Base-by-base conservation (phyloP, 306 rosid genomes). In the Luffa aegyptiaca region DNA sequence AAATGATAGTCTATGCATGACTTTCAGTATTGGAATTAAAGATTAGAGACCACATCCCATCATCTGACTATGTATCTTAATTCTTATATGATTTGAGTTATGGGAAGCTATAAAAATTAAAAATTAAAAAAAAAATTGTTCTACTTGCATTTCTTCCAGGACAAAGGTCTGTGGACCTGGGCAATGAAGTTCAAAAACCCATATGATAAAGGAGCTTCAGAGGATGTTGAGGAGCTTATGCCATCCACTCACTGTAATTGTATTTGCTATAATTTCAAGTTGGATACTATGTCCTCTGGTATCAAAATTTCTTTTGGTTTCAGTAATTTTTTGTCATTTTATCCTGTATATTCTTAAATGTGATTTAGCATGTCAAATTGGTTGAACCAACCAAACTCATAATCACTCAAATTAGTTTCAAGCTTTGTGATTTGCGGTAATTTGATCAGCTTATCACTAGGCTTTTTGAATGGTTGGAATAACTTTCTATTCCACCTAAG, bases 171-270 rank as follows among this genome's bases (percentile, higher is more conserved):
- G 4, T 37, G 39, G 39, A 37, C 39, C 39, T 2, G 4, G 3
- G 4, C 3, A 37, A 2, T 37, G 39, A 37, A 69, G 82, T 87
- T 85, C 66, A 26, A 26, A 26, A 26, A 31, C 39, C 39, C 88
- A 18, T 85, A 87, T 35, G 80, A 85, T 66, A 83, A 68, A 76
- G 84, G 85, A 69, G 63, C 81, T 62, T 20, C 79, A 31, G 80
- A 79, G 51, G 85, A 85, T 81, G 81, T 81, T 73, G 81, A 76
- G 82, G 85, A 81, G 20, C 81, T 85, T 76, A 45, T 85, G 46
- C 36, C 74, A 9, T 75, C 56, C 21, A 21, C n/a, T 33, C 16
- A n/a, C 31, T 26, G 31, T 12, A 74, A 65, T 55, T 55, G 46
- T 58, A 1, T 44, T 44, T 44, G 46, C 7, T 44, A 7, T 5